phyloP scores from a whole-genome alignment of 2,329 filamentous ascomycete genomes.

The Zopfia rhizophila region DNA sequence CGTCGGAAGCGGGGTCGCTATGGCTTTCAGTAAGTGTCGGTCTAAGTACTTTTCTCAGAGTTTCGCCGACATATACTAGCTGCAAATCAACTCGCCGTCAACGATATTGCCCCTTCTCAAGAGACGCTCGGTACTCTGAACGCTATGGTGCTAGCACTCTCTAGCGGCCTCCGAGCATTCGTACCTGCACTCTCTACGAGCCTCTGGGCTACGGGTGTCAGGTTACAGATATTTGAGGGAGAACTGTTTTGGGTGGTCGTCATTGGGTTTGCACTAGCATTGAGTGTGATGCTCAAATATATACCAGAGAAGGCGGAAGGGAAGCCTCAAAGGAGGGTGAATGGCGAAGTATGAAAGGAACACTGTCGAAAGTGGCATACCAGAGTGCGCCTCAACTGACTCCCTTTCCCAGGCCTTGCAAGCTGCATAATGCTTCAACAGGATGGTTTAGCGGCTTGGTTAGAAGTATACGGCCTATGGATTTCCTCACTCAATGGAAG shows the following conservation, averaged over 20 bases:
- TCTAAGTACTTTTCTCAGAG: neutral
- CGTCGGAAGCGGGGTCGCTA: slow-evolving; percentile 71
- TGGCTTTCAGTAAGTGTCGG: slow-evolving; percentile 69
- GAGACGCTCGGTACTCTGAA: slow-evolving; percentile 77
- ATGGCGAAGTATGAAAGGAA: neutral
- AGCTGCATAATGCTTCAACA: too few relatives aligned
- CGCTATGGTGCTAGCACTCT: slow-evolving; percentile 70
- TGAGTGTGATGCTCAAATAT: slow-evolving; percentile 26
- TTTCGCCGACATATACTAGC: slow-evolving; percentile 47
- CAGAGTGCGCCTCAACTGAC: slow-evolving; percentile 3
- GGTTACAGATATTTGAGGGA: slow-evolving; percentile 69
- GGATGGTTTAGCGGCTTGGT: too few relatives aligned
- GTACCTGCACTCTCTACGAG: slow-evolving; percentile 73
- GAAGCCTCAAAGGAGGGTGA: slow-evolving; percentile 2
- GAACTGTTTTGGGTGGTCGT: slow-evolving; percentile 74
- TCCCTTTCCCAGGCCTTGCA: too few relatives aligned
- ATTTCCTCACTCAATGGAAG: too few relatives aligned
- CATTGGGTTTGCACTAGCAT: slow-evolving; percentile 34
- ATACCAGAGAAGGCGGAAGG: slow-evolving; percentile 41
- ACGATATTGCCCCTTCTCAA: slow-evolving; percentile 75
- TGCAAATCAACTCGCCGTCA: slow-evolving; percentile 76
- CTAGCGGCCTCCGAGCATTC: slow-evolving; percentile 71
- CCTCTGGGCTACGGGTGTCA: slow-evolving; percentile 74
- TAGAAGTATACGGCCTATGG: too few relatives aligned
- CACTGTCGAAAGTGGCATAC: neutral